Evolutionary conservation across 1,139 yeast genomes (phyloP).

Genomic region (Wickerhamomyces sp.): DNA sequence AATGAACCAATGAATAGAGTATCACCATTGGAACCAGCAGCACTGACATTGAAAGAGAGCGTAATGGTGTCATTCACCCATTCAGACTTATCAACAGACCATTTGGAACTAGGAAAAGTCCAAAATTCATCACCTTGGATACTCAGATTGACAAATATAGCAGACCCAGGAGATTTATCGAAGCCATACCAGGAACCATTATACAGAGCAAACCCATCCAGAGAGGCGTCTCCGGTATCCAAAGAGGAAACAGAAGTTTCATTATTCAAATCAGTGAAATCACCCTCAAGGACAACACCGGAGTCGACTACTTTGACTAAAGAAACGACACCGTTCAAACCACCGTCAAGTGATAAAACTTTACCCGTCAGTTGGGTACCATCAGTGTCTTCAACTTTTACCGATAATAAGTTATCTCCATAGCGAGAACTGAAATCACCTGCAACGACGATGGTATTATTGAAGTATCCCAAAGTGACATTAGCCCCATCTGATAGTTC

Average conservation of each 20-base stretch:
- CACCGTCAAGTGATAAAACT: slow-evolving; percentile 26
- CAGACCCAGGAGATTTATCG: slow-evolving; percentile 12
- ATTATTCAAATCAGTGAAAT: slow-evolving; percentile 29
- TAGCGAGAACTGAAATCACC: slow-evolving; percentile 47
- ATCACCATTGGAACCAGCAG: slow-evolving; percentile 25
- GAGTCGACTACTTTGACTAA: slow-evolving; percentile 22
- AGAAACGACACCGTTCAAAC: slow-evolving; percentile 35
- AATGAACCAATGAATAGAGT: slow-evolving; percentile 20
- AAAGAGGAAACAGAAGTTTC: slow-evolving; percentile 13
- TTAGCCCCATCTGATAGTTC: slow-evolving; percentile 37
- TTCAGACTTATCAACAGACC: slow-evolving; percentile 18
- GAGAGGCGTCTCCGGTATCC: not conserved
- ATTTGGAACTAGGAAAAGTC: slow-evolving; percentile 18
- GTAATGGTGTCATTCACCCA: slow-evolving; percentile 21
- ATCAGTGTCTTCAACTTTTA: slow-evolving; percentile 15
- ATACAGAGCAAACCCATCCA: slow-evolving; percentile 24
- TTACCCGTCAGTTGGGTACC: slow-evolving; percentile 13
- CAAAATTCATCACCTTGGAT: slow-evolving; percentile 21
- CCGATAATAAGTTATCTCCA: slow-evolving; percentile 30
- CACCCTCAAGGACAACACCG: slow-evolving; percentile 33
- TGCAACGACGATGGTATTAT: slow-evolving; percentile 32
- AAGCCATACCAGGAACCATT: slow-evolving; percentile 27
- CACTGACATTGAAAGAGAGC: slow-evolving; percentile 24
- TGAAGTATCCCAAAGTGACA: slow-evolving; percentile 31
- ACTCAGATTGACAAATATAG: slow-evolving; percentile 23